A percentile compares a stretch with the other conserved stretches of the same genome.
These are phyloP conservation scores for Zancudomyces culisetae DNA, from an alignment of 371 early-diverging fungal genomes.

Conservation along the genomic window DNA sequence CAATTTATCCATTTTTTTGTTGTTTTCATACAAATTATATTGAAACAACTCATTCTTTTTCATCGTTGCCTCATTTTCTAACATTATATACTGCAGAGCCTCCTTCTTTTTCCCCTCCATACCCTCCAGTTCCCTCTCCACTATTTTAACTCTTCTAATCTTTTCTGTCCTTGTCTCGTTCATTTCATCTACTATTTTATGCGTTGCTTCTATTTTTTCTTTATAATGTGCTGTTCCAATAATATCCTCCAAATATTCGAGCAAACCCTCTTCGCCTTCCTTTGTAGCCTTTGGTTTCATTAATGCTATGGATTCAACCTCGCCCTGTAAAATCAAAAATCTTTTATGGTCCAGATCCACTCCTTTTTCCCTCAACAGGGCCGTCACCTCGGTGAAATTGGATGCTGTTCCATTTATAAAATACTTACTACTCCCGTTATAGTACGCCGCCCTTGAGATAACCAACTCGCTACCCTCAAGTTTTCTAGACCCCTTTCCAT, in stretches of 20 bases:
- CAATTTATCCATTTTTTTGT: neutral
- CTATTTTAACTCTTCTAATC: conserved; percentile 63
- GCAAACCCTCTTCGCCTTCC: conserved; percentile 87
- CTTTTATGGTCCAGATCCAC: conserved; percentile 98
- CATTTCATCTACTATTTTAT: conserved; percentile 41
- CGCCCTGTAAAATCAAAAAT: conserved; percentile 97
- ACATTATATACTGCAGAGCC: conserved; percentile 56
- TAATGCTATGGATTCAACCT: conserved; percentile 97
- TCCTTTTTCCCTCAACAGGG: conserved; percentile 67
- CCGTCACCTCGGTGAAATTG: conserved; percentile 68
- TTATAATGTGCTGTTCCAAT: conserved; percentile 93
- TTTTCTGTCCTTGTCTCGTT: conserved; percentile 65
- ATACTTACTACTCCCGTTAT: conserved; percentile 51
- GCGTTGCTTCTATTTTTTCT: conserved; percentile 63
- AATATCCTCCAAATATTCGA: conserved; percentile 99
- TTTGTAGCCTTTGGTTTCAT: conserved; percentile 95
- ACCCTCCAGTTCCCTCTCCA: conserved; percentile 57
- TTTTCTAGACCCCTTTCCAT: neutral
- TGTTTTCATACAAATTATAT: conserved; percentile 5
- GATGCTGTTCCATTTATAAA: conserved; percentile 51
- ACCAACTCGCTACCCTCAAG: conserved; percentile 34
- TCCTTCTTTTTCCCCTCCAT: conserved; percentile 65
- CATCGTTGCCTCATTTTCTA: conserved; percentile 54
- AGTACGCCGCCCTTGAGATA: conserved; percentile 60
- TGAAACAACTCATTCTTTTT: conserved; percentile 63